Base-by-base conservation (phyloP, 129 eudicot species). In the Flaveria sonorensis region DNA sequence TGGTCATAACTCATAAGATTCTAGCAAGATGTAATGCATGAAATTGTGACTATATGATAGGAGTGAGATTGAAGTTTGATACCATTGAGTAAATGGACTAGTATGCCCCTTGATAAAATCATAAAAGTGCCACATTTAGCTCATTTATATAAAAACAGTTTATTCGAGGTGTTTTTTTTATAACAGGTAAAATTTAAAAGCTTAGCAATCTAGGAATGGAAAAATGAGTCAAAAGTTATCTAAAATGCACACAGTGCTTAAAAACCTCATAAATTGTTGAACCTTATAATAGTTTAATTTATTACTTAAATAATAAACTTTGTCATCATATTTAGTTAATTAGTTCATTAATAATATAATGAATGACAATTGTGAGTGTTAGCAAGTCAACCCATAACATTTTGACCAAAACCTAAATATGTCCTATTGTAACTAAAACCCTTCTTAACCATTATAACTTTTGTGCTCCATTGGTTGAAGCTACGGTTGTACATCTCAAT, bases 61-160 rank as follows among this genome's bases (percentile, higher is more conserved):
- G 48, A 60, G 30, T 46, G 20, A 60, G 39, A 1, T 60, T 23
- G 66, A 26, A 74, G n/a, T 30, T 53, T 74, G 76, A 42, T 15
- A 19, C 42, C 42, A 24, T 56, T 26, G 28, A 71, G 69, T 77
- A 40, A 61, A 40, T 16, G 50, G 59, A 32, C 6, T 21, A 43
- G 64, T 16, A 32, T 70, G 52, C 23, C 24, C 51, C 7, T 55
- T 57, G 71, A 43, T 57, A 11, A 26, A 60, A 23, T 57, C 63
- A 43, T 57, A 11, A 26, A 60, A 23, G 39, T 24, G n/a, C n/a
- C 36, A 60, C 13, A 3, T 60, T 60, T 24, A 23, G 66, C 40
- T 36, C 39, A 23, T 26, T 57, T 11, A 24, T 23, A 60, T 21
- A 16, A 23, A 24, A 24, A 24, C 42, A 3, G 40, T 2, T 24